Base-by-base conservation (phyloP, 148 eudicot genomes). In the Oxyria digyna region DNA sequence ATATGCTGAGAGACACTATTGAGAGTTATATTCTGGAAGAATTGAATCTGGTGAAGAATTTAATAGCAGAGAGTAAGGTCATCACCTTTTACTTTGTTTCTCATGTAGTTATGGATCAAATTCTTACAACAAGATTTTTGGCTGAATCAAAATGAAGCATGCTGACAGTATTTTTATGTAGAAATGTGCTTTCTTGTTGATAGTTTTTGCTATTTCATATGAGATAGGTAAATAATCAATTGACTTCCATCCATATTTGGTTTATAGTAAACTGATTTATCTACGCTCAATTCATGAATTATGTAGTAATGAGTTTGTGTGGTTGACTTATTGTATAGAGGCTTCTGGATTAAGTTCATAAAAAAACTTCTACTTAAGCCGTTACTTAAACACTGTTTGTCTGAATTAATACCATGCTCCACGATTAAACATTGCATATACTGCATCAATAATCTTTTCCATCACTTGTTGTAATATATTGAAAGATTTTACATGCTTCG, bases 41-140 rank as follows among this genome's bases (percentile, higher is more conserved):
- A 72, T 74, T 94, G 38, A 75, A 69, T 68, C 72, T 94, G 74
- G 75, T 80, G 67, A 94, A 86, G 77, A 86, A 81, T 74, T 70
- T 81, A 35, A 72, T 84, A 55, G 72, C 80, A 21, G 90, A 86
- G 78, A 75, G 85, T 40, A 86, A 90, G 95, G 98, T 93, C 32
- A 48, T 17, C 18, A 20, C 46, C 15, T 38, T 38, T 38, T 1
- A 20, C 38, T 66, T 41, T 66, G 46, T 66, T 37, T 35, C 18
- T 20, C 21, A 37, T 8, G 15, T 20, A 10, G 43, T 66, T 66
- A 3, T 11, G 26, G 27, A 20, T 6, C 31, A 52, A 15, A 52
- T 29, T 52, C 62, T 50, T 24, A 21, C 4, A 2, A 15, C 23
- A 52, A 5, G 59, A 52, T 52, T 23, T 52, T 12, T 23, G 59